Evolutionary conservation across 192 early-diverging fungal species (phyloP).

Genomic region (Pilobolus umbonatus): DNA sequence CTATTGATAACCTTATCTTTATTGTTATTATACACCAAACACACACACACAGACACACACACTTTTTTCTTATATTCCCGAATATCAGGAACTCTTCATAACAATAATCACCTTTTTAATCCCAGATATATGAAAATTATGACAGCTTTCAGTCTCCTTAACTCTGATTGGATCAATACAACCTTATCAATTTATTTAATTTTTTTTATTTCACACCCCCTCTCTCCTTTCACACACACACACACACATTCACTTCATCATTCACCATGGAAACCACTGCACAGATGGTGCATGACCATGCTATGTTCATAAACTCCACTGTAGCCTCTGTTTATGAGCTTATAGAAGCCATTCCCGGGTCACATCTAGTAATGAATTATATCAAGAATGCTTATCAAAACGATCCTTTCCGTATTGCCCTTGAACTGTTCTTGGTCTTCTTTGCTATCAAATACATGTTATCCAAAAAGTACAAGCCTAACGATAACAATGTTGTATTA

Average conservation of each 20-base stretch:
- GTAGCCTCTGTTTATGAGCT: constrained; percentile 35
- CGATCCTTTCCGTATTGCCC: constrained; percentile 82
- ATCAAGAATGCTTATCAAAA: constrained; percentile 90
- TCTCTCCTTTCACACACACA: constrained; percentile 15
- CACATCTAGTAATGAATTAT: constrained; percentile 70
- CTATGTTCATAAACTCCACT: constrained; percentile 42
- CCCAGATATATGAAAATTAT: too few relatives aligned
- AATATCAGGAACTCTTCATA: too few relatives aligned
- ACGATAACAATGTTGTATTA: constrained; percentile 69
- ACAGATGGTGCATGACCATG: constrained; percentile 21
- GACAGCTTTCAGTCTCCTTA: too few relatives aligned
- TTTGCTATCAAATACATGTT: constrained; percentile 90
- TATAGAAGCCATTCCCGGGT: constrained; percentile 62
- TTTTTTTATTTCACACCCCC: too few relatives aligned
- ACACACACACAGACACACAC: too few relatives aligned
- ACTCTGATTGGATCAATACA: too few relatives aligned
- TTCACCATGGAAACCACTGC: constrained; percentile 14
- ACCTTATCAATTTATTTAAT: too few relatives aligned
- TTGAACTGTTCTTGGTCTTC: constrained; percentile 78
- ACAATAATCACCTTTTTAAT: too few relatives aligned
- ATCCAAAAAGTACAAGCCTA: constrained; percentile 76
- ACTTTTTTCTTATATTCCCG: too few relatives aligned
- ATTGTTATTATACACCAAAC: too few relatives aligned
- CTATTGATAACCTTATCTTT: too few relatives aligned
- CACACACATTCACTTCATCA: constrained; percentile 7